Evolutionary conservation across 805 yeast species (phyloP).

Genomic region (Blastobotrys americana): DNA sequence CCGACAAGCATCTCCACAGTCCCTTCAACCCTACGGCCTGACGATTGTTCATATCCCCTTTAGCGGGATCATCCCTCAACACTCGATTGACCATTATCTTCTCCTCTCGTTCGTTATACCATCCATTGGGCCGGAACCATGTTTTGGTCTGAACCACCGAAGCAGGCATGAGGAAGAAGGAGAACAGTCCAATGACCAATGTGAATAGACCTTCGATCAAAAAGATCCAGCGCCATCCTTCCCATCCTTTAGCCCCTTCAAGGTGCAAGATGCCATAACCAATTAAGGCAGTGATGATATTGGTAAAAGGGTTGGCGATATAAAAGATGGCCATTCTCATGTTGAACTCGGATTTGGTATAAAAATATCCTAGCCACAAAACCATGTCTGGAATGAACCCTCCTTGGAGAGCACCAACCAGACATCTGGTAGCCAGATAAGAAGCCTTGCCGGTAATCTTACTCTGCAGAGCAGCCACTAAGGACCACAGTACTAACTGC

Average conservation of each 20-base stretch:
- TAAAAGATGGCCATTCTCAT: slow-evolving; percentile 51
- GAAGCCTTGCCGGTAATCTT: slow-evolving; percentile 36
- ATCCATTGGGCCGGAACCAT: slow-evolving; percentile 42
- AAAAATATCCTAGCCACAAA: slow-evolving; percentile 57
- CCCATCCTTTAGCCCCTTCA: slow-evolving; percentile 36
- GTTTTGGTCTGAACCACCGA: slow-evolving; percentile 44
- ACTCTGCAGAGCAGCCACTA: slow-evolving; percentile 47
- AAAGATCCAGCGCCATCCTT: slow-evolving; percentile 60
- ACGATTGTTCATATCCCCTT: slow-evolving; percentile 60
- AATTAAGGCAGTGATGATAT: slow-evolving; percentile 37
- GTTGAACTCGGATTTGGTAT: slow-evolving; percentile 49
- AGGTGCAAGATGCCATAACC: slow-evolving; percentile 47
- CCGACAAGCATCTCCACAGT: slow-evolving; percentile 37
- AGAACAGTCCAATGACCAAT: slow-evolving; percentile 39
- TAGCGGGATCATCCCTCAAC: slow-evolving; percentile 55
- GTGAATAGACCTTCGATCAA: slow-evolving; percentile 53
- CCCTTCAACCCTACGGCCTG: slow-evolving; percentile 41
- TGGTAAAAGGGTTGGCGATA: slow-evolving; percentile 42
- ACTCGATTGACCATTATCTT: slow-evolving; percentile 52
- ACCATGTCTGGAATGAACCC: slow-evolving; percentile 57
- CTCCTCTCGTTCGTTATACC: slow-evolving; percentile 49
- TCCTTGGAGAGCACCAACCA: slow-evolving; percentile 53
- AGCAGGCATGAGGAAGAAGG: slow-evolving; percentile 44
- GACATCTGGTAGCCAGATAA: slow-evolving; percentile 43
- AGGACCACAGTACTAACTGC: slow-evolving; percentile 49